These are phyloP conservation scores for Leccinum variicolor DNA, from an alignment of 768 basidiomycete species.

Conservation along the genomic window DNA sequence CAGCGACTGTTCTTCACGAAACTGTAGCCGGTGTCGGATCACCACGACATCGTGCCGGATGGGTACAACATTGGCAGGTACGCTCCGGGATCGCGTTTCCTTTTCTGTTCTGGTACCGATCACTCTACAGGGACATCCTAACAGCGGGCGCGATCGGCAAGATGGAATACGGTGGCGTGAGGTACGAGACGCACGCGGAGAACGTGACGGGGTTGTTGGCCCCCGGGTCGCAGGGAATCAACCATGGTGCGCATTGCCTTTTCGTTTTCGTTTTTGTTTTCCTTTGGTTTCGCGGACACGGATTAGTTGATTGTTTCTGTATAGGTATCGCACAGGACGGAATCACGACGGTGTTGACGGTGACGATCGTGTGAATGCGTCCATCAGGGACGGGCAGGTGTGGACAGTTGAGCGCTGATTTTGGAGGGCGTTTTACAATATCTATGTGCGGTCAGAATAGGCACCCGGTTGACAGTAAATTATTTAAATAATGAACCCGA, in stretches of 20 bases:
- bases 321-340: conserved; percentile 61
- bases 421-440: background rate
- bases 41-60: conserved; percentile 43
- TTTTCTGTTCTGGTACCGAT: background rate
- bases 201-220: conserved; percentile 54
- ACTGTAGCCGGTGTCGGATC: conserved; percentile 25
- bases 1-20: background rate
- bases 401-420: background rate
- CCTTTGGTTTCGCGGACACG: background rate
- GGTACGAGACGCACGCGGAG: conserved; percentile 44
- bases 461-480: background rate
- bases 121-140: conserved; percentile 33
- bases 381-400: background rate
- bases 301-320: background rate
- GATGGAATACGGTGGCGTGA: conserved; percentile 40
- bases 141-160: conserved; percentile 38
- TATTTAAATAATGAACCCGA: background rate
- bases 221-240: conserved; percentile 42
- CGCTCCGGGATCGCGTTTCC: conserved; percentile 2
- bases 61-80: conserved; percentile 51
- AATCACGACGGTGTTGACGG: conserved; percentile 51
- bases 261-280: conserved; percentile 5
- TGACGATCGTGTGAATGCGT: conserved; percentile 41
- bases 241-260: conserved; percentile 40
- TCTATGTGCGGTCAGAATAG: background rate